A percentile compares a stretch with the other conserved stretches of the same genome.
These are phyloP conservation scores for Trichoderma simmonsii DNA, from an alignment of 2,329 filamentous ascomycete genomes.

Conservation along the genomic window DNA sequence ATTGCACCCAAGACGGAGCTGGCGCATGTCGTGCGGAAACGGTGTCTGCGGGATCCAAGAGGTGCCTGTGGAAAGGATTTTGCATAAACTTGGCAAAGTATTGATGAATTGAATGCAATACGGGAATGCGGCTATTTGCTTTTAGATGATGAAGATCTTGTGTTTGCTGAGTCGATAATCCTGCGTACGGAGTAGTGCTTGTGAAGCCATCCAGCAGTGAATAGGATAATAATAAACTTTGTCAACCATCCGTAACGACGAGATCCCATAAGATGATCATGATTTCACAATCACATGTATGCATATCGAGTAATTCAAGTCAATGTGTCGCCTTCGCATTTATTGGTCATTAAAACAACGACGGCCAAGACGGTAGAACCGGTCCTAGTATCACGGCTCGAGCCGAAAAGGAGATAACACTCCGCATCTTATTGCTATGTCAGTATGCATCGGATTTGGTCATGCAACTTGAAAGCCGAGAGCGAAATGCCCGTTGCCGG, in stretches of 20 bases:
- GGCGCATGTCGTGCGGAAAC: slow-evolving; percentile 22
- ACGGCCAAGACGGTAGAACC: neutral
- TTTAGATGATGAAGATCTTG: neutral
- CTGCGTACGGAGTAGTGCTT: neutral
- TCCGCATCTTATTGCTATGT: neutral
- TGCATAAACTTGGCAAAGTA: neutral
- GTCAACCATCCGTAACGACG: neutral
- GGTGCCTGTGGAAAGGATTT: neutral
- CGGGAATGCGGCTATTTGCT: neutral
- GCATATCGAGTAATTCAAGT: neutral
- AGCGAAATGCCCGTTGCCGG: neutral
- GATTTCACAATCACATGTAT: neutral
- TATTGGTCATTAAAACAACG: neutral
- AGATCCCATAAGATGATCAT: neutral
- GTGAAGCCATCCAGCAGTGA: neutral
- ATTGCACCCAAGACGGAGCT: slow-evolving; percentile 32
- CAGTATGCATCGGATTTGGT: neutral
- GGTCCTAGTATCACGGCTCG: rapidly evolving
- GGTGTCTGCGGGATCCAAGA: neutral
- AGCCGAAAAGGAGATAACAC: neutral
- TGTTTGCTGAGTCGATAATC: neutral
- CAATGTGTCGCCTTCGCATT: neutral
- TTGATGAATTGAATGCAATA: neutral
- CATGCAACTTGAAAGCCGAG: neutral
- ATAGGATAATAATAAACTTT: neutral